phyloP scores from a whole-genome alignment of 1,284 basidiomycete species.

The Cutaneotrichosporon sp. region DNA sequence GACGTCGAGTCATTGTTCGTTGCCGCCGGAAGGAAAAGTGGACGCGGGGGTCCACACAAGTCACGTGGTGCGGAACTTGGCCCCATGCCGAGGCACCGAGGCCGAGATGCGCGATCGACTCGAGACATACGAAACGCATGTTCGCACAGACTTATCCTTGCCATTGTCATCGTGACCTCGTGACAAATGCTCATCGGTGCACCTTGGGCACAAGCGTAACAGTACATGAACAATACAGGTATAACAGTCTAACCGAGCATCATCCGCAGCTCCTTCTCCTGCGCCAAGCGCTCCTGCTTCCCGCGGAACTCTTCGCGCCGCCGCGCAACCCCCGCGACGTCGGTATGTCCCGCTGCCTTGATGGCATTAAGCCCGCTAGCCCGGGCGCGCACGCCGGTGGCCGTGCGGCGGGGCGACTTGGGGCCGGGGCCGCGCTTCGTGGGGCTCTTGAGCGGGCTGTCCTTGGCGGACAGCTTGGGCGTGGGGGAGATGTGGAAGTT shows the following conservation, averaged over 20 bases:
- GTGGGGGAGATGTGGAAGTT: constrained; percentile 23
- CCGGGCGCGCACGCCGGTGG: constrained; percentile 6
- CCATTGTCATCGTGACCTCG: too few species aligned
- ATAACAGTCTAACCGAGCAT: constrained; percentile 34
- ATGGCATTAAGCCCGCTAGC: constrained; percentile 9
- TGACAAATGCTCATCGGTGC: too few species aligned
- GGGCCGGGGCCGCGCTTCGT: constrained; percentile 9
- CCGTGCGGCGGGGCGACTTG: constrained; percentile 8
- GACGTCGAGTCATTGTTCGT: neutral
- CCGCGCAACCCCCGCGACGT: constrained; percentile 32
- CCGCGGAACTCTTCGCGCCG: constrained; percentile 39
- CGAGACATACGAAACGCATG: too few species aligned
- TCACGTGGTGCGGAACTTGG: neutral
- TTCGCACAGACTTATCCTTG: too few species aligned
- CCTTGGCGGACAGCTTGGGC: neutral
- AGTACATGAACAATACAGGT: neutral
- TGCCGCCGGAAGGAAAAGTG: too few species aligned
- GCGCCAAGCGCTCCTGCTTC: constrained; percentile 35
- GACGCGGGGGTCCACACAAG: neutral
- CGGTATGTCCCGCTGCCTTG: constrained; percentile 16
- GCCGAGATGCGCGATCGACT: too few species aligned
- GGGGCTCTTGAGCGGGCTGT: neutral
- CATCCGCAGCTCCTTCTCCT: constrained; percentile 43
- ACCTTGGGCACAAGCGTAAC: too few species aligned
- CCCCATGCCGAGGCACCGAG: too few species aligned